Conservation (phyloP, 441 rosid species). For the Pelargonium exstipulatum region DNA sequence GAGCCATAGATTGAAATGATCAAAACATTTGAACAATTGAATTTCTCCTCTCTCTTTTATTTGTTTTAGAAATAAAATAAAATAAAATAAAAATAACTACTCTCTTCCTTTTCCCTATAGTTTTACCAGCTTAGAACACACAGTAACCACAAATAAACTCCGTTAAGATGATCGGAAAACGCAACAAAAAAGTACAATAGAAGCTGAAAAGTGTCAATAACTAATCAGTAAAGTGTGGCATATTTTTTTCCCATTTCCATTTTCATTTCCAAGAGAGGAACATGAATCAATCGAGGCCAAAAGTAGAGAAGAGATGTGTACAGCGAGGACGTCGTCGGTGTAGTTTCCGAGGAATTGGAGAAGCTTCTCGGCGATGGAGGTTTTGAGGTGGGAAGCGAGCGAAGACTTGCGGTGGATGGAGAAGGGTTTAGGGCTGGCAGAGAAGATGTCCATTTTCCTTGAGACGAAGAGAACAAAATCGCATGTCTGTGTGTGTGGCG, state of each 20-base stretch:
- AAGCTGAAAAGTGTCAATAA: neutral
- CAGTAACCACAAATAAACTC: neutral
- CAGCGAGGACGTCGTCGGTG: conserved; percentile 26
- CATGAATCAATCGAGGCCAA: conserved; percentile 6
- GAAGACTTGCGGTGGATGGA: conserved; percentile 25
- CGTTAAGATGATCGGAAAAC: no score
- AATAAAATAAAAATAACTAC: neutral
- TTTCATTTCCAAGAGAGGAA: neutral
- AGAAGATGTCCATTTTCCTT: neutral
- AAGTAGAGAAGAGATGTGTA: conserved; percentile 10
- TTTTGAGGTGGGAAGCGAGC: conserved; percentile 30
- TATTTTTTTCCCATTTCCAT: neutral
- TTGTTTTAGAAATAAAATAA: no score
- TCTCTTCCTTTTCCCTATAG: neutral
- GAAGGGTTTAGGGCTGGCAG: conserved; percentile 12
- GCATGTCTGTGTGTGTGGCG: no score
- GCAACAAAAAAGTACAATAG: neutral
- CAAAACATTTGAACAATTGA: no score
- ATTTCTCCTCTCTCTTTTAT: no score
- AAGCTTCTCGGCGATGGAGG: conserved; percentile 24
- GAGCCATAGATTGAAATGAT: no score
- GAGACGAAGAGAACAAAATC: no score
- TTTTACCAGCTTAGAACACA: neutral
- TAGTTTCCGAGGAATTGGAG: conserved; percentile 23
- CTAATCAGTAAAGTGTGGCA: neutral